Base-by-base conservation (phyloP, 768 basidiomycete genomes). In the Pleurotus cornucopiae region DNA sequence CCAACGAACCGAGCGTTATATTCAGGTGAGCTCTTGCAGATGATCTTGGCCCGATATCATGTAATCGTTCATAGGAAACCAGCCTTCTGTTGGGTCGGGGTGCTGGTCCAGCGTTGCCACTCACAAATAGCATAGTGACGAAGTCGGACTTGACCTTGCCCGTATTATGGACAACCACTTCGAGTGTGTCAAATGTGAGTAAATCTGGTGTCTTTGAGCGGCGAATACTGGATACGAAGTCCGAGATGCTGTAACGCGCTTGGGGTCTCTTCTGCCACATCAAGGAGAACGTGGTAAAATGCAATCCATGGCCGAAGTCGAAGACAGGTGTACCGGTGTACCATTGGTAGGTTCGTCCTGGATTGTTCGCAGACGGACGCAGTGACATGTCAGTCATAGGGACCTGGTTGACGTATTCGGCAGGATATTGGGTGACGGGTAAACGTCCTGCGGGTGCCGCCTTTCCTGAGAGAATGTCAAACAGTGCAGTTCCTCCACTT, bases 311-410 rank as follows among this genome's bases (percentile, higher is more conserved):
- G 14, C 81, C 83, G 60, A 82, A 83, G 54, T 76, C 73, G 62
- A 74, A 80, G 16, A 82, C 71, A n/a, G 81, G 76, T 13, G 71
- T 71, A 12, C 74, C 79, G 20, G 69, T 72, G 68, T 75, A 83
- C 82, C 81, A 85, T 59, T 76, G 80, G 67, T 83, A 83, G 6
- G 82, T 83, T 34, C 82, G 73, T 9, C 82, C 82, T 0, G 82
- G 81, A 59, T 74, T 79, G 46, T 70, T 71, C 26, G 66, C 60
- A 61, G 71, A 76, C 5, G 81, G 78, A 18, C 78, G 80, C 38
- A 83, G 66, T 2, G 64, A 70, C 81, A 84, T 84, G 66, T 84
- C 78, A 4, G 82, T 83, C 81, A 83, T 83, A 1, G 71, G 71
- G 14, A 83, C 71, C 59, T 76, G 67, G 54, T 75, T 63, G 13